These are phyloP conservation scores for Aureobasidium sp. DNA, from an alignment of 2,329 filamentous ascomycete species.

Conservation along the genomic window DNA sequence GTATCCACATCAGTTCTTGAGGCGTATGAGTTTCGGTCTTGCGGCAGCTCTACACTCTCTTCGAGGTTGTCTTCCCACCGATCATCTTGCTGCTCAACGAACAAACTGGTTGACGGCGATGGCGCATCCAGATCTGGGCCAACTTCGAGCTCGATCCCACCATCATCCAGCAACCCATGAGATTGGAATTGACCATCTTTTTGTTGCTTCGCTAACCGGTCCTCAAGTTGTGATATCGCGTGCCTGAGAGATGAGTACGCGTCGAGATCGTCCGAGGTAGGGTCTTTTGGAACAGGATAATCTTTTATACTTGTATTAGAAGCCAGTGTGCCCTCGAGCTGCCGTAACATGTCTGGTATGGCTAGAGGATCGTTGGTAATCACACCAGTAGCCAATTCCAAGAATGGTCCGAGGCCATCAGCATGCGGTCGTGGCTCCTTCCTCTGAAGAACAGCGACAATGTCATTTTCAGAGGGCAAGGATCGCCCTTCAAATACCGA, in stretches of 20 bases:
- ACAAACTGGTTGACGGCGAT: background rate
- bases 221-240: background rate
- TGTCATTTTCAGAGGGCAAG: background rate
- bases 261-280: background rate
- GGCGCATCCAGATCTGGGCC: background rate
- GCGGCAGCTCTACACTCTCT: background rate
- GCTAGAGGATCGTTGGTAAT: background rate
- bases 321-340: background rate
- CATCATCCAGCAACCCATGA: background rate
- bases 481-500: background rate
- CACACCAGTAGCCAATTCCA: background rate
- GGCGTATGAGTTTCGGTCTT: background rate
- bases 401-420: background rate
- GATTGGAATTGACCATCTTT: background rate
- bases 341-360: background rate
- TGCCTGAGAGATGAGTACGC: background rate
- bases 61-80: background rate
- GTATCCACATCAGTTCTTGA: background rate
- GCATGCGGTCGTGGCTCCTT: background rate
- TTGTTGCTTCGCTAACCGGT: too few species aligned
- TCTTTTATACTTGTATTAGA: background rate
- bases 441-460: background rate
- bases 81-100: background rate
- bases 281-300: background rate
- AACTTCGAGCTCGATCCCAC: background rate